Evolutionary conservation across 345 rosid species (phyloP), one percentile per base, ranked within the genome.

Genomic region (Hibiscus trionum): DNA sequence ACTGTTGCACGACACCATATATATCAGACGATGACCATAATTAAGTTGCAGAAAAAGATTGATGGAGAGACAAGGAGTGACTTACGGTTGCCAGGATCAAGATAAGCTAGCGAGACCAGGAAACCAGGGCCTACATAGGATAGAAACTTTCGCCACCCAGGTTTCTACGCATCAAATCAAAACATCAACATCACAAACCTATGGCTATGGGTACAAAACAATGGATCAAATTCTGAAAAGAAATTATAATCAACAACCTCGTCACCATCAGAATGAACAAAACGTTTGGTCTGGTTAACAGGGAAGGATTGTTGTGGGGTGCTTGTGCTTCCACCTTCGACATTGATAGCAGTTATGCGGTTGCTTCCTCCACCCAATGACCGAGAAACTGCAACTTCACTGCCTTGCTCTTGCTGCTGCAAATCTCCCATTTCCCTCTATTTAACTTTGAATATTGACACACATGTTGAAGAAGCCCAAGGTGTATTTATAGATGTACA

Each of bases 21-120:
- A 50, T 15, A 58, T 6, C 5, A 61, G 6, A 31, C 10, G 0
- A 11, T 66, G 24, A 37, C 24, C 29, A 2, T 16, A 21, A 21
- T 21, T 21, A 4, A 60, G 11, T 15, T 3, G 12, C 17, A 14
- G 17, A 50, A 1, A 10, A 42, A 12, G 46, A 33, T 3, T 31
- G 11, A 58, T 21, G 27, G 19, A 44, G 37, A 5, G 15, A 7
- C 19, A 53, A 7, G 4, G 19, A 10, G 19, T 19, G 14, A 8
- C 79, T 46, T 73, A 87, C 91, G 47, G 76, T 87, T 87, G 2
- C 91, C 87, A 9, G 91, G 95, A 46, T 89, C 91, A 42, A 89
- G 80, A 75, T 89, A 89, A 56, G 91, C 91, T 33, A 89, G 42
- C 0, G 88, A 86, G 26, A 89, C 88, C 3, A 89, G 80, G 63